Base-by-base conservation (phyloP, 1,139 yeast species). In the Nadsonia starkeyi-henricii region DNA sequence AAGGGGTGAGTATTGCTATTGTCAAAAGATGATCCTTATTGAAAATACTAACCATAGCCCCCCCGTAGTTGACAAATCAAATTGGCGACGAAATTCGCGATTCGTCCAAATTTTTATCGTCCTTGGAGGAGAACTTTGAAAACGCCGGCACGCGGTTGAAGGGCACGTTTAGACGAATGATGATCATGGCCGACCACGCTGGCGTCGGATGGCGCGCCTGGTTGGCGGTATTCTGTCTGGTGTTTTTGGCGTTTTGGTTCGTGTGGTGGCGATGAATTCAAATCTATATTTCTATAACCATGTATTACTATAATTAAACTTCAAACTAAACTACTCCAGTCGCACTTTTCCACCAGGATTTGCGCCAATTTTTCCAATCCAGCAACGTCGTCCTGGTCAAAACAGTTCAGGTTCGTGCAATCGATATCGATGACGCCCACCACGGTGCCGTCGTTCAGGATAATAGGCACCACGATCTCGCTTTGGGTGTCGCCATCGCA, bases 401-500 rank as follows among this genome's bases (percentile, higher is more conserved):
- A 89, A 0, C 89, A 95, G 8, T 70, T 59, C 47, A 68, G 62
- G 8, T 67, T 75, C 50, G 78, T 65, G 61, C 95, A 85, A 62
- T 91, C 98, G 47, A 91, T 74, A 62, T 91, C 97, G 50, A 91
- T 71, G 5, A 91, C 96, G 1, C 89, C 98, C 17, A 75, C 60
- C 1, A 78, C 66, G 20, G 59, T 57, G 2, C 72, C 77, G 12
- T 64, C 62, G 2, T 54, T 53, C n/a, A 63, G 58, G 1, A 75
- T 51, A 5, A 91, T 74, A 0, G 97, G 97, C 2, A 91, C 89
- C 19, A 91, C 97, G 30, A 91, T 84, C 62, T 91, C 98, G 62
- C 95, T 83, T 53, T 82, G 74, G 1, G 97, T 89, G 51, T 81
- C 95, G 1, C 96, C 95, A 66, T 91, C 98, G 64, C 98, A 91